A percentile compares a stretch with the other conserved stretches of the same genome.
Evolutionary conservation across 345 rosid genomes (phyloP).

Genomic region (Trapa bicornis): DNA sequence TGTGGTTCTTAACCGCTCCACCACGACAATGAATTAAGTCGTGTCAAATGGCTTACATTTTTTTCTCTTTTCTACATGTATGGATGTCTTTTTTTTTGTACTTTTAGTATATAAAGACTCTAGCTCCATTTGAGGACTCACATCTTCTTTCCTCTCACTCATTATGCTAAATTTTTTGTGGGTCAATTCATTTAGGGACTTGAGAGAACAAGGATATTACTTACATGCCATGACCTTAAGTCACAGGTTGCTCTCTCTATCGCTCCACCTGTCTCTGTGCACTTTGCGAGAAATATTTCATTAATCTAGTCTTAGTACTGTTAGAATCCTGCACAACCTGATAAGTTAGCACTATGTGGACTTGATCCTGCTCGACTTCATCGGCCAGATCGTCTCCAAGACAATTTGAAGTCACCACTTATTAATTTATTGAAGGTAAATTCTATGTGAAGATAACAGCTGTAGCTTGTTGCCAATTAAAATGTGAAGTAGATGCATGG

Average conservation of each 20-base stretch:
- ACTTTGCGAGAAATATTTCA: background rate
- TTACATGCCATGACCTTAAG: constrained; percentile 54
- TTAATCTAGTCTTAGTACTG: constrained; percentile 7
- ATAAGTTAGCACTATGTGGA: constrained; percentile 66
- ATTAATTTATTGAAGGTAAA: constrained; percentile 63
- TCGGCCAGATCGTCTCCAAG: constrained; percentile 81
- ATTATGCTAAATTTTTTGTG: constrained; percentile 7
- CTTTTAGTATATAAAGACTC: background rate
- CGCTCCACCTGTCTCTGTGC: background rate
- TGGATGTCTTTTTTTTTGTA: background rate
- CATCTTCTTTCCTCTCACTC: background rate
- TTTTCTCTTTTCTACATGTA: background rate
- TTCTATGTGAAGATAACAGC: constrained; percentile 1
- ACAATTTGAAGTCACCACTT: constrained; percentile 37
- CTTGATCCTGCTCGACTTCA: constrained; percentile 64
- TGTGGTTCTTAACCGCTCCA: background rate
- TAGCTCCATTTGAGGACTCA: constrained; percentile 1
- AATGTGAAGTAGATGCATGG: background rate
- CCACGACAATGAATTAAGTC: background rate
- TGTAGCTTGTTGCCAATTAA: background rate
- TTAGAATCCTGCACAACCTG: constrained; percentile 67
- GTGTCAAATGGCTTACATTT: background rate
- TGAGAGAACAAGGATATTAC: constrained; percentile 48
- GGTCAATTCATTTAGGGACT: constrained; percentile 39
- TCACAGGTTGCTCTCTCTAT: constrained; percentile 33